Evolutionary conservation across 768 basidiomycete genomes (phyloP).

Genomic region (Strobilomyces confusus): DNA sequence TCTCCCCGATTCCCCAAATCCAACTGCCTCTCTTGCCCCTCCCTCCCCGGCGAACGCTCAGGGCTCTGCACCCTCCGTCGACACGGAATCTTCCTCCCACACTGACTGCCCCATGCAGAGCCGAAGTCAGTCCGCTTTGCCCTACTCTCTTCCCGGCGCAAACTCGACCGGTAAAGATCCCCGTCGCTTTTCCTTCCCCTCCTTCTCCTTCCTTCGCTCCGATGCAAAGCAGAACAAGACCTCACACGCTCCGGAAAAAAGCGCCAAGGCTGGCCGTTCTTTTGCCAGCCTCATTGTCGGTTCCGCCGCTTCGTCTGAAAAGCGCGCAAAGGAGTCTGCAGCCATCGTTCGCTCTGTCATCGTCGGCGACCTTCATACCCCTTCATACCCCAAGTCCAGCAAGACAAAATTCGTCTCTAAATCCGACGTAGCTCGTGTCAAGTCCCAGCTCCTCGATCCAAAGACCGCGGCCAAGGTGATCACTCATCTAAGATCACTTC

Average conservation of each 20-base stretch:
- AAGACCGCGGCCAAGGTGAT: conserved; percentile 71
- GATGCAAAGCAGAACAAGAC: conserved; percentile 27
- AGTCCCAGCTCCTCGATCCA: conserved; percentile 60
- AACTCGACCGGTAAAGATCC: conserved; percentile 22
- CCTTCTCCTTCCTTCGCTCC: conserved; percentile 39
- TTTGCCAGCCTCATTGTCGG: conserved; percentile 32
- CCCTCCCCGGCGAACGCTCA: conserved; percentile 10
- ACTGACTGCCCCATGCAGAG: conserved; percentile 19
- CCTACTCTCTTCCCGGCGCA: conserved; percentile 14
- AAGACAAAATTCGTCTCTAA: conserved; percentile 42
- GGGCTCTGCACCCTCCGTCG: conserved; percentile 4
- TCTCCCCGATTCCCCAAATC: conserved; percentile 20
- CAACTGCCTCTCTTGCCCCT: conserved; percentile 16
- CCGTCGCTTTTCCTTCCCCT: conserved; percentile 49
- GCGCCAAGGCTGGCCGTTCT: conserved; percentile 32
- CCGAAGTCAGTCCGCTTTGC: conserved; percentile 27
- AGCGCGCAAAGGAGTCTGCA: conserved; percentile 62
- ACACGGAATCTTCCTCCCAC: conserved; percentile 16
- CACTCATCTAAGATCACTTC: conserved; percentile 59
- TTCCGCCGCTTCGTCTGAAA: conserved; percentile 41
- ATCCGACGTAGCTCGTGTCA: conserved; percentile 59
- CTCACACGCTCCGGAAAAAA: conserved; percentile 42
- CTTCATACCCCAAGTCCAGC: conserved; percentile 29
- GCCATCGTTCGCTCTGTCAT: conserved; percentile 63
- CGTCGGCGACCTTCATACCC: conserved; percentile 44